Evolutionary conservation across 2,329 filamentous ascomycete genomes (phyloP), one percentile per base, ranked within the genome.

Genomic region (Verticillium isaacii): DNA sequence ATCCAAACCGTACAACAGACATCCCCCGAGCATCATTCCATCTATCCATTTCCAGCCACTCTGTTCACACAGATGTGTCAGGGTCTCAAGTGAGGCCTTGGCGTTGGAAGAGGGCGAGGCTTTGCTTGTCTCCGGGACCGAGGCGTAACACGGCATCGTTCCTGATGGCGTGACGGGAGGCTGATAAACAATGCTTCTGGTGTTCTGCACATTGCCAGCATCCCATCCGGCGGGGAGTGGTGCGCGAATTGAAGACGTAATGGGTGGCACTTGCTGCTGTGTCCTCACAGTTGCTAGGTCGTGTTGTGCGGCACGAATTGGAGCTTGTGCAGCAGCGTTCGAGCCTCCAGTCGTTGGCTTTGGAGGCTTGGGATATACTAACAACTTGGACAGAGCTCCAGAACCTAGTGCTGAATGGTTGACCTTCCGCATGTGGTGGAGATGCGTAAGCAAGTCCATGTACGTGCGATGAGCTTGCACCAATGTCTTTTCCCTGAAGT

Each of bases 41-140:
- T 98, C 94, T 60, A 93, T 85, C 95, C 95, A 99, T 68, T 87
- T 85, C 91, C 92, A 95, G 11, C 83, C 84, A 69, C 89, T 92
- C 72, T 94, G 89, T 68, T 90, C 87, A 71, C 92, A 96, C 7
- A 96, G 77, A 65, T 82, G 85, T 17, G 86, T 87, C 23, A 97
- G 80, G 69, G 92, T 85, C 41, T 91, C 85, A 23, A 96, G 75
- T 2, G 90, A 90, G 7, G 84, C 80, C 56, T 81, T 84, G 9
- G 92, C 92, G 65, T 82, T 62, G 5, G 54, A 54, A 2, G 61
- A 56, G 17, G 64, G 64, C 2, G 62, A 64, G 41, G 25, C 55
- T 19, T 23, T 56, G 54, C 15, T 3, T n/a, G 29, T 17, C 29
- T 32, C 54, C 25, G 23, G 14, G 23, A 52, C 45, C 32, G 39